These are phyloP conservation scores for Lasiosphaeria hispida DNA, from an alignment of 495 filamentous ascomycete genomes.

Conservation along the genomic window DNA sequence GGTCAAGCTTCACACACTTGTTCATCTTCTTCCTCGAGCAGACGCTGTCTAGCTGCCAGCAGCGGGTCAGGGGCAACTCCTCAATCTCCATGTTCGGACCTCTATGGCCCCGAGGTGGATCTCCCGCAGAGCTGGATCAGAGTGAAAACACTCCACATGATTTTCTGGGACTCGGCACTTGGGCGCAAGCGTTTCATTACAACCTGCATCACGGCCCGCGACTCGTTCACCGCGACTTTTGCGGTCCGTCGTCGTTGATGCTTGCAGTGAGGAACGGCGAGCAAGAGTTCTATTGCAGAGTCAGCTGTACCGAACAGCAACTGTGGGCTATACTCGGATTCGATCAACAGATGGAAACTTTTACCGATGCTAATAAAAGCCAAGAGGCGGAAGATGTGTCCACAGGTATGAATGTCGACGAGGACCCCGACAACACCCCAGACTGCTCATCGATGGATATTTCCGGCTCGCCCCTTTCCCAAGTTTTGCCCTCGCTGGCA, in stretches of 20 bases:
- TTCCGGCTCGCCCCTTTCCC: background rate
- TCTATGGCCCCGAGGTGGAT: background rate
- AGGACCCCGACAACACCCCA: background rate
- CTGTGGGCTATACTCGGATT: background rate
- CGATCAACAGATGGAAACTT: background rate
- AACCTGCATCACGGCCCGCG: background rate
- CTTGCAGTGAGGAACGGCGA: background rate
- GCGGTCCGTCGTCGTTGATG: slow-evolving; percentile 4
- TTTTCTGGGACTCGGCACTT: background rate
- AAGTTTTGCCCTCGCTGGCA: background rate
- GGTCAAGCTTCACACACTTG: slow-evolving; percentile 1
- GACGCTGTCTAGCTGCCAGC: slow-evolving; percentile 8
- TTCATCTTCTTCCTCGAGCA: slow-evolving; percentile 10
- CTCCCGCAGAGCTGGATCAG: background rate
- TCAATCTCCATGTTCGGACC: background rate
- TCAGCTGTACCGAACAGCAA: background rate
- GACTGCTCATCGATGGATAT: background rate
- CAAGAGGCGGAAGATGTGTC: background rate
- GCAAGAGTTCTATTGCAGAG: background rate
- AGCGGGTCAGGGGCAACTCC: slow-evolving; percentile 6
- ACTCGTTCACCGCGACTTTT: background rate
- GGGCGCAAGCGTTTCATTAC: background rate
- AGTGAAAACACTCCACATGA: background rate
- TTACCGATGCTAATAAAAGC: too few relatives aligned
- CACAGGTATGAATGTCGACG: background rate